phyloP scores from a whole-genome alignment of 2,329 filamentous ascomycete genomes.

The Alternaria hordeiaustralica region DNA sequence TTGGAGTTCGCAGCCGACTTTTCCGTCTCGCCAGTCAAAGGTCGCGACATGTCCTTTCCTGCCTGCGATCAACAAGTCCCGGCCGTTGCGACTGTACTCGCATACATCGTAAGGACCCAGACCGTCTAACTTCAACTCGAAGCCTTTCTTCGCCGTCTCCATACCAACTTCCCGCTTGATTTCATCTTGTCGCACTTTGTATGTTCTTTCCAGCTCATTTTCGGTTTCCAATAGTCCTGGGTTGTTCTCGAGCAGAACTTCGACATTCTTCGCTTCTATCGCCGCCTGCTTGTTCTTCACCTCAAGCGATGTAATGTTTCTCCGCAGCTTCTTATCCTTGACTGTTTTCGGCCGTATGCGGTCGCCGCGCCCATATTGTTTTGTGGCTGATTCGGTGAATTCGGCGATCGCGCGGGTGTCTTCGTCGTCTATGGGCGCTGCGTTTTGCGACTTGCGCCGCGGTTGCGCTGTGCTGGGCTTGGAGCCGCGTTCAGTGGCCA shows the following conservation, averaged over 20 bases:
- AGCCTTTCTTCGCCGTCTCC: slow-evolving; percentile 89
- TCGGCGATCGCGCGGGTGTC: slow-evolving; percentile 38
- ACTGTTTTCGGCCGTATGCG: slow-evolving; percentile 74
- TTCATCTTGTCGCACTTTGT: slow-evolving; percentile 88
- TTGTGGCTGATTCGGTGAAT: slow-evolving; percentile 62
- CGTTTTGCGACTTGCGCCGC: slow-evolving; percentile 32
- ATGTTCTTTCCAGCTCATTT: slow-evolving; percentile 86
- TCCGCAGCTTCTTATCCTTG: slow-evolving; percentile 87
- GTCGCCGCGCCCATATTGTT: slow-evolving; percentile 83
- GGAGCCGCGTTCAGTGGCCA: slow-evolving; percentile 31
- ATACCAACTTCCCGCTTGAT: slow-evolving; percentile 76
- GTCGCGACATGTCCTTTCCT: slow-evolving; percentile 94
- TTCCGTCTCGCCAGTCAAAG: slow-evolving; percentile 95
- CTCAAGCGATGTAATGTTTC: slow-evolving; percentile 80
- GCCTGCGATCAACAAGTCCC: slow-evolving; percentile 82
- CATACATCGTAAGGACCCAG: slow-evolving; percentile 87
- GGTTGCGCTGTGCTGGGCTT: slow-evolving; percentile 22
- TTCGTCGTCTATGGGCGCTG: slow-evolving; percentile 31
- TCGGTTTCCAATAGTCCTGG: slow-evolving; percentile 88
- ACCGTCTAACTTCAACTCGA: slow-evolving; percentile 78
- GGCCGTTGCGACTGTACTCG: slow-evolving; percentile 90
- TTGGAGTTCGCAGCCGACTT: slow-evolving; percentile 88
- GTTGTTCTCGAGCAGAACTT: slow-evolving; percentile 89
- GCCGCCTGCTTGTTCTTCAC: slow-evolving; percentile 81
- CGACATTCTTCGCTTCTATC: slow-evolving; percentile 88